Percentiles rank a stretch among this genome's conserved stretches.
Conservation (phyloP, 2,329 filamentous ascomycete genomes). For the Juglanconis oblonga region DNA sequence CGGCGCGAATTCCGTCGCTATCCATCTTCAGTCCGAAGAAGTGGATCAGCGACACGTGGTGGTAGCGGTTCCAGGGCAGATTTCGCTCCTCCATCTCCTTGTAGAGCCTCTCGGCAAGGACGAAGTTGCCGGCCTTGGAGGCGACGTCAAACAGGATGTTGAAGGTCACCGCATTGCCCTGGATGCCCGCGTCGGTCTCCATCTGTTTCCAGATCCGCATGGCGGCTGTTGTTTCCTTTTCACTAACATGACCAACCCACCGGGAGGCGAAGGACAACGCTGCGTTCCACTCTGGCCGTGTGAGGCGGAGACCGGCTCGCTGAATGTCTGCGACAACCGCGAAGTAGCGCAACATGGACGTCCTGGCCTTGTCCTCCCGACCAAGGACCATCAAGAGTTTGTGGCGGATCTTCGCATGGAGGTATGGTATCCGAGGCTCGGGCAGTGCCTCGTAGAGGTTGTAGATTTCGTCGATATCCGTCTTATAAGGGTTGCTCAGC, state of each 20-base stretch:
- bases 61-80: slow-evolving; percentile 70
- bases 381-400: slow-evolving; percentile 67
- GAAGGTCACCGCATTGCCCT: slow-evolving; percentile 77
- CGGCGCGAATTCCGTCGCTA: slow-evolving; percentile 68
- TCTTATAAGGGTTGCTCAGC: slow-evolving; percentile 37
- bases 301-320: slow-evolving; percentile 66
- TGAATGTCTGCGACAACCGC: slow-evolving; percentile 81
- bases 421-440: slow-evolving; percentile 48
- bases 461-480: slow-evolving; percentile 44
- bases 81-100: slow-evolving; percentile 73
- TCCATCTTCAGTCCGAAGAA: slow-evolving; percentile 76
- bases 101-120: slow-evolving; percentile 79
- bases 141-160: slow-evolving; percentile 90
- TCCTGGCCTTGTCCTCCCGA: slow-evolving; percentile 53
- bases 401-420: slow-evolving; percentile 54
- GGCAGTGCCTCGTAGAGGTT: slow-evolving; percentile 48
- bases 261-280: slow-evolving; percentile 77
- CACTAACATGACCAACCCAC: slow-evolving; percentile 59
- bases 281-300: slow-evolving; percentile 72
- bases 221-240: slow-evolving; percentile 62
- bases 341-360: slow-evolving; percentile 78
- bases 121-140: slow-evolving; percentile 79
- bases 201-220: slow-evolving; percentile 85
- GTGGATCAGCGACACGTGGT: slow-evolving; percentile 78
- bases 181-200: slow-evolving; percentile 68